phyloP scores from a whole-genome alignment of 1,139 yeast genomes.

The Magnusiomyces ingens region DNA sequence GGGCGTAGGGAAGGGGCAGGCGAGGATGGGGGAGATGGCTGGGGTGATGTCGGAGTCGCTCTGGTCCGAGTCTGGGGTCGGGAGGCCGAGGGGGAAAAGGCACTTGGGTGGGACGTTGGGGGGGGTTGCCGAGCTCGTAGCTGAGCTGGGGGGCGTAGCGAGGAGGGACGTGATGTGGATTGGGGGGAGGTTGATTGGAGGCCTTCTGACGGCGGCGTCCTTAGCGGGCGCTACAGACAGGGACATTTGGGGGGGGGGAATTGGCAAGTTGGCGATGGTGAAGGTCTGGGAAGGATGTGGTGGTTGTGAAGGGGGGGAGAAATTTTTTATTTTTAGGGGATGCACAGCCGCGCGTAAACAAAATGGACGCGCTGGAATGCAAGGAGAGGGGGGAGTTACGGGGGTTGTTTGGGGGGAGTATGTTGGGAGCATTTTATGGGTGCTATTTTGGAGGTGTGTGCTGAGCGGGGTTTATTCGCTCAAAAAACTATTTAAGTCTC shows the following conservation, averaged over 20 bases:
- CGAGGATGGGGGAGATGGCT: background rate
- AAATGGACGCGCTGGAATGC: background rate
- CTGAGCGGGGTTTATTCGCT: background rate
- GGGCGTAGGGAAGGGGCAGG: slow-evolving; percentile 9
- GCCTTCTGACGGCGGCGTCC: background rate
- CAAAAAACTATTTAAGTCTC: background rate
- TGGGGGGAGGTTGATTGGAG: background rate
- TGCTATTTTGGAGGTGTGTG: background rate
- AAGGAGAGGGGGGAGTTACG: too few relatives aligned
- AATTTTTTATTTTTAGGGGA: background rate
- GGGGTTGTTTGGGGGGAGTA: background rate
- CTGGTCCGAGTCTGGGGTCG: too few relatives aligned
- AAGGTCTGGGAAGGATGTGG: background rate
- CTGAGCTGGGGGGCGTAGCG: background rate
- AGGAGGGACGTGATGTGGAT: background rate
- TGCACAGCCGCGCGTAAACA: too few relatives aligned
- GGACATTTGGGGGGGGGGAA: too few relatives aligned
- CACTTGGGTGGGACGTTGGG: background rate
- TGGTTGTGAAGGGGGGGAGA: background rate
- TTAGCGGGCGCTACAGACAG: too few relatives aligned
- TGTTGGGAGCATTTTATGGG: background rate
- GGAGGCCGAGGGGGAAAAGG: background rate
- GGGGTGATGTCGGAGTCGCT: background rate
- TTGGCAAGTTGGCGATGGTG: too few relatives aligned
- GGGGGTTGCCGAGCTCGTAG: background rate